Base-by-base conservation (phyloP, 345 rosid genomes). In the Carallia brachiata region DNA sequence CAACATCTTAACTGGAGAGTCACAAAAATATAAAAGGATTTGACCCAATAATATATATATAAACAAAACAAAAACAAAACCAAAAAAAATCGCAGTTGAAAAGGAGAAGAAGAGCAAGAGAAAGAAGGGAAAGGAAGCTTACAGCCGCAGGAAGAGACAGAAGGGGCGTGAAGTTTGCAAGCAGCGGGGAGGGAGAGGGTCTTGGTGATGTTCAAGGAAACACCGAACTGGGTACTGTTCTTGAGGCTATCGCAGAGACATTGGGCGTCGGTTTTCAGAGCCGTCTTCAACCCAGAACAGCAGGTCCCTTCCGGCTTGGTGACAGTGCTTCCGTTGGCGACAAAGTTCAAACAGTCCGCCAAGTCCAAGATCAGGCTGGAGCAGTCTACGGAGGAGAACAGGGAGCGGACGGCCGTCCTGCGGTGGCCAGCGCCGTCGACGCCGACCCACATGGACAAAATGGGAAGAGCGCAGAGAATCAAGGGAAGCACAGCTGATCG, bases 231-330 rank as follows among this genome's bases (percentile, higher is more conserved):
- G 1, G 85, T 93, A 61, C 97, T 90, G 82, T 79, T 86, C 73
- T 86, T 90, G 47, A 90, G 84, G 36, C 85, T 93, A 76, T 86
- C 97, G 69, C 97, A 94, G 15, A 94, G 86, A 61, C 97, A 95
- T 58, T 78, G 82, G 0, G 99, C 83, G 70, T 86, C 83, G 15
- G 93, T 59, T 67, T 72, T 74, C 62, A 95, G 56, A 56, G 89
- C 97, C 10, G 89, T 86, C 80, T 90, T 87, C 30, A 91, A 76
- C 4, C 97, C 97, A 6, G 92, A 65, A 37, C 99, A 95, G 77
- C 99, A 95, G 4, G 80, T 70, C 0, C 79, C 79, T 47, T 85
- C 87, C 0, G 97, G 98, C 75, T 84, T 86, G 10, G 82, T 53
- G 39, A 72, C 65, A 0, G 90, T 71, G 77, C 97, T 88, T 7